These are phyloP conservation scores for Apiospora phragmitis DNA, from an alignment of 2,329 filamentous ascomycete genomes.

Conservation along the genomic window DNA sequence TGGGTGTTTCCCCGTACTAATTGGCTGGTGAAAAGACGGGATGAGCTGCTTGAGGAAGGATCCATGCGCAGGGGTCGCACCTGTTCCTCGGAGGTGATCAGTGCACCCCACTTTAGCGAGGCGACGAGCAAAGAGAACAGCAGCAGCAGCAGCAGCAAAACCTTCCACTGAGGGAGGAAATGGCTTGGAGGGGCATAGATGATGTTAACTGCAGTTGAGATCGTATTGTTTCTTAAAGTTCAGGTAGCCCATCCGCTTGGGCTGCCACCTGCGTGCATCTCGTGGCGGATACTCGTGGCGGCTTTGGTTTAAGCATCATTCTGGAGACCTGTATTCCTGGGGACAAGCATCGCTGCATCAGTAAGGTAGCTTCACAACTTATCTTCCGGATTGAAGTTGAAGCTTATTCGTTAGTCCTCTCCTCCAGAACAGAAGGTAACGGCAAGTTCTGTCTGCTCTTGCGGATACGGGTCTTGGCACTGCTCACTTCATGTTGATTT, in stretches of 20 bases:
- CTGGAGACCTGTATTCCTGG: not conserved
- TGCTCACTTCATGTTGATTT: not conserved
- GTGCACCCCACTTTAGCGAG: not conserved
- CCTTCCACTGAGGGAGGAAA: not conserved
- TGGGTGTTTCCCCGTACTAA: not conserved
- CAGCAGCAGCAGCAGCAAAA: not conserved
- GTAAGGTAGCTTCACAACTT: too few species aligned
- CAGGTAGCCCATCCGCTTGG: not conserved
- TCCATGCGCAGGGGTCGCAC: not conserved
- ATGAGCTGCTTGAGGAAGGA: not conserved
- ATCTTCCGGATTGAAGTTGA: too few species aligned
- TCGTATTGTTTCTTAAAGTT: not conserved
- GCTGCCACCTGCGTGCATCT: not conserved
- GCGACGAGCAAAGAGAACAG: not conserved
- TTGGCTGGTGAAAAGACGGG: not conserved
- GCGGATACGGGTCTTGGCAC: not conserved
- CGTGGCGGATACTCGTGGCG: not conserved
- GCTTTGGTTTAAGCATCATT: not conserved
- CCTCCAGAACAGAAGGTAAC: not conserved
- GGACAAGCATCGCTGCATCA: too few species aligned
- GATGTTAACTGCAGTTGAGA: not conserved
- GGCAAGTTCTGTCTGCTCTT: not conserved
- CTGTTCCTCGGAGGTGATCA: not conserved
- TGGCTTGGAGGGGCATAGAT: not conserved
- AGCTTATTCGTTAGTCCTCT: not conserved